Evolutionary conservation across 2,329 filamentous ascomycete genomes (phyloP).

Genomic region (Xylariaceae sp.): DNA sequence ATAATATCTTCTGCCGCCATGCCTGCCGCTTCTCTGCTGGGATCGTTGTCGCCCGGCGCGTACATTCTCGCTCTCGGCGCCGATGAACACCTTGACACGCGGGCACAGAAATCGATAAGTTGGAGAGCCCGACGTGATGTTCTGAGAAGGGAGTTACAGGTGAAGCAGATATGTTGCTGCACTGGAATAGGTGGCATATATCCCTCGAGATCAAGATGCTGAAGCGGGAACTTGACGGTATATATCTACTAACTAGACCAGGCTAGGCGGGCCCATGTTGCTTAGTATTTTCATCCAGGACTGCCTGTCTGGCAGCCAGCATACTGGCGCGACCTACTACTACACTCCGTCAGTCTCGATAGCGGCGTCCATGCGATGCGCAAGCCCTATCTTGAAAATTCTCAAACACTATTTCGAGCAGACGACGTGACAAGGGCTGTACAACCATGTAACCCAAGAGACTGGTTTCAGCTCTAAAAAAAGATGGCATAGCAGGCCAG

Average conservation of each 20-base stretch:
- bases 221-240: background rate
- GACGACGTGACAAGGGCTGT: constrained; percentile 12
- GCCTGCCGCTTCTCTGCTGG: constrained; percentile 1
- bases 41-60: constrained; percentile 8
- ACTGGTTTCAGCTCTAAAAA: constrained; percentile 16
- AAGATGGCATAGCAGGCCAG: constrained; percentile 9
- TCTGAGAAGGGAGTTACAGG: background rate
- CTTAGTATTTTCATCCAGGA: background rate
- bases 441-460: constrained; percentile 15
- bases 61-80: constrained; percentile 15
- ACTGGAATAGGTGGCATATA: too few species aligned
- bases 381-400: background rate
- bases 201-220: background rate
- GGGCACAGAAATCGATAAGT: background rate
- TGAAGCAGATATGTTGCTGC: too few species aligned
- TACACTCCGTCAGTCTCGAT: too few species aligned
- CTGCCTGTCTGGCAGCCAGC: background rate
- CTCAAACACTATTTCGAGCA: background rate
- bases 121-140: background rate
- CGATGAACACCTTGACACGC: too few species aligned
- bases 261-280: background rate
- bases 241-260: constrained; percentile 6
- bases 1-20: constrained; percentile 5
- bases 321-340: background rate
- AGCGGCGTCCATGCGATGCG: background rate